phyloP scores from a whole-genome alignment of 306 rosid species.

The Glycine tomentella region DNA sequence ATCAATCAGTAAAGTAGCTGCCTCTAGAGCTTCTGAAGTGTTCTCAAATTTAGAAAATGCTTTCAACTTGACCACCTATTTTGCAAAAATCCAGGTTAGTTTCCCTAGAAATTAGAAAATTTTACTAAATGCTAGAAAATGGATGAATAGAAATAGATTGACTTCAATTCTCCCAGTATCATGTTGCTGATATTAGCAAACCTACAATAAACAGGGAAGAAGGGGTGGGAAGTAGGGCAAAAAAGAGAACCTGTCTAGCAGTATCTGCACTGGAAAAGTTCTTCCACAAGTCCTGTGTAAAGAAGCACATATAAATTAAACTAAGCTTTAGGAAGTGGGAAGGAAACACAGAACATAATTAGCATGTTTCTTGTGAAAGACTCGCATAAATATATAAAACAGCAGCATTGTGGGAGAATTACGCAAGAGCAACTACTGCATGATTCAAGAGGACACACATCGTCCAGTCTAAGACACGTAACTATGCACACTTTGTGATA shows the following conservation, averaged over 20 bases:
- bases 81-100: too few species aligned
- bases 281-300: constrained; percentile 69
- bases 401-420: too few species aligned
- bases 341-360: background rate
- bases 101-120: too few species aligned
- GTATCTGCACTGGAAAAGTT: constrained; percentile 70
- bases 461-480: too few species aligned
- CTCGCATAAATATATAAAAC: too few species aligned
- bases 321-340: background rate
- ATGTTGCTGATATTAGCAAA: background rate
- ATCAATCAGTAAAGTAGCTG: constrained; percentile 76
- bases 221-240: background rate
- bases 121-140: too few species aligned
- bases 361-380: too few species aligned
- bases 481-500: too few species aligned
- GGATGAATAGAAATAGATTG: background rate
- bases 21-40: constrained; percentile 87
- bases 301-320: background rate
- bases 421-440: too few species aligned
- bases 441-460: too few species aligned
- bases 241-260: constrained; percentile 76
- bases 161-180: background rate
- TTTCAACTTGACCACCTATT: constrained; percentile 80
- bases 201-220: background rate
- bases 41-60: constrained; percentile 92